Evolutionary conservation across 306 rosid genomes (phyloP).

Genomic region (Leucaena leucocephala): DNA sequence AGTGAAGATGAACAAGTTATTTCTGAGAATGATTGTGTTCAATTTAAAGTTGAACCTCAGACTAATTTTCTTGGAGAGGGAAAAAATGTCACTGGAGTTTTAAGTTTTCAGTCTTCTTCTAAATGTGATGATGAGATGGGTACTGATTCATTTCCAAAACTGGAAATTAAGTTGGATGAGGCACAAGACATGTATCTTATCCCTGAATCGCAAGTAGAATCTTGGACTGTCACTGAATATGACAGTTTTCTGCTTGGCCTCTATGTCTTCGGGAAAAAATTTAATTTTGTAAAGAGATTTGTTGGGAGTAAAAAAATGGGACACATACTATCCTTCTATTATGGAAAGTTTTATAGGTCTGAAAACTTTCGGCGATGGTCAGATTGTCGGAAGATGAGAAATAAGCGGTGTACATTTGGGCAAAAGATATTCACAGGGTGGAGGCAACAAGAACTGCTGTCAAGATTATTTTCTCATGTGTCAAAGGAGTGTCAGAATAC

Average conservation of each 20-base stretch:
- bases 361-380: slow-evolving; percentile 54
- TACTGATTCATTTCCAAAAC: slow-evolving; percentile 8
- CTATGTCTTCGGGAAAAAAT: slow-evolving; percentile 60
- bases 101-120: slow-evolving; percentile 28
- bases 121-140: slow-evolving; percentile 16
- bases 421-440: slow-evolving; percentile 58
- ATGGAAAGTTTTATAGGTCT: slow-evolving; percentile 54
- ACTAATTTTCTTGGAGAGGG: slow-evolving; percentile 21
- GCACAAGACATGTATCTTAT: slow-evolving; percentile 38
- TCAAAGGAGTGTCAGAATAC: slow-evolving; percentile 45
- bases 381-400: slow-evolving; percentile 44
- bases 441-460: slow-evolving; percentile 57
- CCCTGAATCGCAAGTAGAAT: slow-evolving; percentile 40
- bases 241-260: slow-evolving; percentile 60
- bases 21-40: slow-evolving; percentile 23
- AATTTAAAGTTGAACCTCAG: slow-evolving; percentile 13
- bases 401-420: slow-evolving; percentile 45
- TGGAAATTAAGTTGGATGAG: slow-evolving; percentile 28
- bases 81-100: slow-evolving; percentile 9
- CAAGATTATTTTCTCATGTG: slow-evolving; percentile 43
- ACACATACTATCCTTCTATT: slow-evolving; percentile 52
- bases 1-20: slow-evolving; percentile 32
- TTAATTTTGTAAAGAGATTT: slow-evolving; percentile 47
- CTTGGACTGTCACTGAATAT: slow-evolving; percentile 50
- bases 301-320: slow-evolving; percentile 51